These are phyloP conservation scores for Drosera capensis DNA, from an alignment of 148 eudicot genomes.

Conservation along the genomic window DNA sequence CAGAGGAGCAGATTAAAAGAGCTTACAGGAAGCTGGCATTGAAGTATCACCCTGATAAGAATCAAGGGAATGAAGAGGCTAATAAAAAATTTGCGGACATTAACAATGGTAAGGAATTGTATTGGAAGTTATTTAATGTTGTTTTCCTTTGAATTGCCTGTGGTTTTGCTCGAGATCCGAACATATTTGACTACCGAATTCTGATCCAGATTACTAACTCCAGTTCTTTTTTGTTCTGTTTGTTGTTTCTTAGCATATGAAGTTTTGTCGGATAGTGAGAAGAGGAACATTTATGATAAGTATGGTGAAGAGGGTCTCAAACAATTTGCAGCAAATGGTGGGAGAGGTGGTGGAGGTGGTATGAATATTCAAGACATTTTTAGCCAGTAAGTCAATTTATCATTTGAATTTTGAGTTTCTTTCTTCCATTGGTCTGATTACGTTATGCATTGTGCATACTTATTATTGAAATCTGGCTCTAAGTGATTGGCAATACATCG, in stretches of 20 bases:
- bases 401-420: no score
- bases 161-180: no score
- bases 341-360: conserved; percentile 75
- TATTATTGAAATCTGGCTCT: no score
- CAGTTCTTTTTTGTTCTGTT: conserved; percentile 1
- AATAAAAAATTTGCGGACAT: conserved; percentile 85
- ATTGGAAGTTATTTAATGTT: background rate
- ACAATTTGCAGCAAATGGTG: conserved; percentile 77
- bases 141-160: no score
- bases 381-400: conserved; percentile 45
- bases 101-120: conserved; percentile 39
- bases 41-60: conserved; percentile 98
- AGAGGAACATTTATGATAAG: conserved; percentile 75
- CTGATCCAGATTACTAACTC: no score
- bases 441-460: no score
- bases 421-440: no score
- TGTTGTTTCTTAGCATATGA: conserved; percentile 58
- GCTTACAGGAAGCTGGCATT: conserved; percentile 85
- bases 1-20: conserved; percentile 84
- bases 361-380: conserved; percentile 86
- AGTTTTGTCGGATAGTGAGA: conserved; percentile 80
- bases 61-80: conserved; percentile 92
- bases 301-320: conserved; percentile 97
- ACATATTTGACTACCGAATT: no score
- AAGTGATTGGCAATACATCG: no score